Percentiles rank a stretch among this genome's conserved stretches.
Evolutionary conservation across 805 yeast genomes (phyloP).

Genomic region (Monosporozyma yasuniensis): DNA sequence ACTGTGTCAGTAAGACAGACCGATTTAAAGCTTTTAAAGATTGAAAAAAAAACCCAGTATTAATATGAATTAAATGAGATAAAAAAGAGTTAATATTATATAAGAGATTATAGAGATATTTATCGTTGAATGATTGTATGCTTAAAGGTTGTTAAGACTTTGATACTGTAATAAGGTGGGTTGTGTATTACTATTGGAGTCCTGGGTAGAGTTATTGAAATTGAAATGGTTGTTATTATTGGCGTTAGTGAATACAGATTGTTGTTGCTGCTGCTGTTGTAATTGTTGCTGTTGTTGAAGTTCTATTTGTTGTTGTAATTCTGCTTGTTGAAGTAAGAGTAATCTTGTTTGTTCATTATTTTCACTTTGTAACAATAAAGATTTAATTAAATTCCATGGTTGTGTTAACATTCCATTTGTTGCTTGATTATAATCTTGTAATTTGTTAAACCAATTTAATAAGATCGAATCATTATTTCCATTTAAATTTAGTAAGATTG

Average conservation of each 20-base stretch:
- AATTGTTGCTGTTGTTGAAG: not conserved
- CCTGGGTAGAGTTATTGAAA: not conserved
- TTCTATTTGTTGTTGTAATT: not conserved
- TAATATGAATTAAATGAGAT: not conserved
- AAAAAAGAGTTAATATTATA: not conserved
- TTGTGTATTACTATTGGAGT: not conserved
- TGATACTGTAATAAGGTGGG: not conserved
- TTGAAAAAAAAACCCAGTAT: not conserved
- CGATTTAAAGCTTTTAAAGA: too few relatives aligned
- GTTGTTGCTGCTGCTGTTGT: not conserved
- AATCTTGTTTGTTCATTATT: not conserved
- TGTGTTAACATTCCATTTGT: constrained; percentile 19
- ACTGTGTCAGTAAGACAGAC: too few relatives aligned
- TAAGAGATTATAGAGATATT: too few relatives aligned
- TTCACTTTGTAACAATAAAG: constrained; percentile 4
- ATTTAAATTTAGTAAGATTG: constrained; percentile 9
- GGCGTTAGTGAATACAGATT: not conserved
- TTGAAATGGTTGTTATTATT: not conserved
- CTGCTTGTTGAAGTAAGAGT: not conserved
- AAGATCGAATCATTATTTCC: constrained; percentile 13
- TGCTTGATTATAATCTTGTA: constrained; percentile 19
- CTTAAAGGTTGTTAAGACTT: not conserved
- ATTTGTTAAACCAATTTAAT: constrained; percentile 15
- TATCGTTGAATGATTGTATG: too few relatives aligned
- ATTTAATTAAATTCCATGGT: constrained; percentile 21